Percentiles rank a stretch among this genome's conserved stretches.
Conservation (phyloP, 2,329 filamentous ascomycete species). For the Xylogone sp. region DNA sequence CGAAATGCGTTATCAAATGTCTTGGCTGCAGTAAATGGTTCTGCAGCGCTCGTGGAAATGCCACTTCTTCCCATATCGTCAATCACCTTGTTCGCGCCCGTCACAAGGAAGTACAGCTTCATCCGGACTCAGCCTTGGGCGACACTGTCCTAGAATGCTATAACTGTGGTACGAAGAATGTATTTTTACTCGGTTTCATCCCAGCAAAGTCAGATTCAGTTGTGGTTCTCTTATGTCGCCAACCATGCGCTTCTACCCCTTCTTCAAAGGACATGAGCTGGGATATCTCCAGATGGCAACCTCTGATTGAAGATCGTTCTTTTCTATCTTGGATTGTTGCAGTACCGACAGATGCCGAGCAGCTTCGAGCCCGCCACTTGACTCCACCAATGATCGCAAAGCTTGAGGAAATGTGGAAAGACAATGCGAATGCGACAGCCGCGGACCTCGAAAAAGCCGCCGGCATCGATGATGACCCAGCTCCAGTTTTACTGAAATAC, state of each 20-base stretch:
- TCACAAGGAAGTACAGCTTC: constrained; percentile 97
- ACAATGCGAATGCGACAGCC: constrained; percentile 83
- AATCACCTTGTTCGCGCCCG: constrained; percentile 96
- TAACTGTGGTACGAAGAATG: constrained; percentile 99
- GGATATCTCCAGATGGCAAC: constrained; percentile 97
- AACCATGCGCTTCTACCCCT: constrained; percentile 90
- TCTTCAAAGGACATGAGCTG: constrained; percentile 99
- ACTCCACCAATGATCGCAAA: constrained; percentile 94
- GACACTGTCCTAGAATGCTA: constrained; percentile 98
- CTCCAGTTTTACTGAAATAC: constrained; percentile 87
- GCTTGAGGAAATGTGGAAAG: constrained; percentile 98
- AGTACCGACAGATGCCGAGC: constrained; percentile 86
- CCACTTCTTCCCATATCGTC: constrained; percentile 95
- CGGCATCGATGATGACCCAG: constrained; percentile 90
- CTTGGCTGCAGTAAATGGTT: constrained; percentile 98
- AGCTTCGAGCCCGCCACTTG: constrained; percentile 88
- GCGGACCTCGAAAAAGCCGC: constrained; percentile 87
- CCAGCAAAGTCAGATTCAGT: constrained; percentile 98
- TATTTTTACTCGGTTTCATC: constrained; percentile 95
- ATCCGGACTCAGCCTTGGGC: constrained; percentile 86
- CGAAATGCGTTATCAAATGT: constrained; percentile 93
- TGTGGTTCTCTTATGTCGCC: constrained; percentile 91
- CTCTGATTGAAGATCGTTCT: constrained; percentile 92
- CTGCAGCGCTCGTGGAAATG: constrained; percentile 94
- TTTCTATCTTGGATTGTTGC: constrained; percentile 93